Evolutionary conservation across 495 filamentous ascomycete species (phyloP).

Genomic region (Tirmania nivea): DNA sequence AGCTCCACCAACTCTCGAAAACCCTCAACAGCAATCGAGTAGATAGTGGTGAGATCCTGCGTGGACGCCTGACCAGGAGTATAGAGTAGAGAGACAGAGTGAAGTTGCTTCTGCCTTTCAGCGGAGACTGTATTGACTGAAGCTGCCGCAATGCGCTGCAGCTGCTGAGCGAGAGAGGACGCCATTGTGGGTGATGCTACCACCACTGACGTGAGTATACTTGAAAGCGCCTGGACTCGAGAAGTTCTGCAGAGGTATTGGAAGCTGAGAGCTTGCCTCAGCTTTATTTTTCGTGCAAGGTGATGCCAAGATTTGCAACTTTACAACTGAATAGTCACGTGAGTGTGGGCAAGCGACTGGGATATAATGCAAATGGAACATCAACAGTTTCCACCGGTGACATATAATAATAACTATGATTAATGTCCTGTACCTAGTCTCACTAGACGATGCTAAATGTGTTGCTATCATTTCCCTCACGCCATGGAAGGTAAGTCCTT

Average conservation of each 20-base stretch:
- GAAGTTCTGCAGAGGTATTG: not conserved
- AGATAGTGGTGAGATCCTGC: conserved; percentile 77
- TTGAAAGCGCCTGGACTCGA: not conserved
- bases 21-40: conserved; percentile 63
- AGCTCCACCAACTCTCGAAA: conserved; percentile 76
- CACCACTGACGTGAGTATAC: not conserved
- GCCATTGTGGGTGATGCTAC: conserved; percentile 31
- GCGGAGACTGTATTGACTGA: conserved; percentile 64
- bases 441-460: too few relatives aligned
- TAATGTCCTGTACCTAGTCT: too few relatives aligned
- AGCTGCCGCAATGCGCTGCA: conserved; percentile 56
- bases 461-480: too few relatives aligned
- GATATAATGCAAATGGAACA: too few relatives aligned
- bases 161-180: conserved; percentile 54
- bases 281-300: not conserved
- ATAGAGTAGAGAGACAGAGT: conserved; percentile 83
- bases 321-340: not conserved
- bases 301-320: not conserved
- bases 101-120: conserved; percentile 67
- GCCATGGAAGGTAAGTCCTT: too few relatives aligned
- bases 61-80: conserved; percentile 55
- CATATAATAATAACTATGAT: too few relatives aligned
- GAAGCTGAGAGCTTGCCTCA: not conserved
- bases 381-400: too few relatives aligned
- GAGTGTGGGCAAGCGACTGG: too few relatives aligned